These are phyloP conservation scores for Cordyceps cicadae DNA, from an alignment of 2,329 filamentous ascomycete species.

Conservation along the genomic window DNA sequence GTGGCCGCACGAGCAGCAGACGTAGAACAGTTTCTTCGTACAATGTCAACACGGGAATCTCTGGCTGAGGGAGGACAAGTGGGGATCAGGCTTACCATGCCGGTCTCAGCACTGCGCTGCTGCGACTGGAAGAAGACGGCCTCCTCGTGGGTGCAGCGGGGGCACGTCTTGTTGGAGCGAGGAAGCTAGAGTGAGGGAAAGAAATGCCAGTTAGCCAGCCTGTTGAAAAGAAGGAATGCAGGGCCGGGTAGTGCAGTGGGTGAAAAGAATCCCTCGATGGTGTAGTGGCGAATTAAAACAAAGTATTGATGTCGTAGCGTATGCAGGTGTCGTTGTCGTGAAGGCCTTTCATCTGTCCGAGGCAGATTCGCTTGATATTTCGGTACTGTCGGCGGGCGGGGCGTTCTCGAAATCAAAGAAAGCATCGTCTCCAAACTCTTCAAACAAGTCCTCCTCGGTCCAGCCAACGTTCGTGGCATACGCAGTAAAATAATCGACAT, in stretches of 20 bases:
- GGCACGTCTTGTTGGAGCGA: conserved; percentile 77
- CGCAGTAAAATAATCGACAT: conserved; percentile 16
- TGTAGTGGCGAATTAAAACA: background rate
- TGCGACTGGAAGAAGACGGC: conserved; percentile 99
- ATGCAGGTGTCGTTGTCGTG: background rate
- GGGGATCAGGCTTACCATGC: conserved; percentile 66
- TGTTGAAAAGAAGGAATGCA: conserved; percentile 16
- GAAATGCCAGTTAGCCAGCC: conserved; percentile 36
- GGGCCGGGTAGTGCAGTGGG: background rate
- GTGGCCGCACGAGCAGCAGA: conserved; percentile 88
- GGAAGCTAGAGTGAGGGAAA: conserved; percentile 61
- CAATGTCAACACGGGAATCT: conserved; percentile 1
- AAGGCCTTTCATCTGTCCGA: background rate
- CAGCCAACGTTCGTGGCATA: conserved; percentile 11
- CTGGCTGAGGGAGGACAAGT: background rate
- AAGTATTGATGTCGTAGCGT: background rate
- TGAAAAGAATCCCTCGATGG: background rate
- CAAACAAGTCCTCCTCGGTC: conserved; percentile 26
- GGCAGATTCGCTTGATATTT: background rate
- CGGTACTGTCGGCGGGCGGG: background rate
- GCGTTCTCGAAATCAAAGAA: conserved; percentile 9
- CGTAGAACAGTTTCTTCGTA: conserved; percentile 76
- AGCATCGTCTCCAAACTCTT: conserved; percentile 19
- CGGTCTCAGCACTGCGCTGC: conserved; percentile 90
- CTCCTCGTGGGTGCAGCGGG: conserved; percentile 75